A percentile compares a stretch with the other conserved stretches of the same genome.
phyloP scores from a whole-genome alignment of 1,284 basidiomycete species.

The Athelia sp. region DNA sequence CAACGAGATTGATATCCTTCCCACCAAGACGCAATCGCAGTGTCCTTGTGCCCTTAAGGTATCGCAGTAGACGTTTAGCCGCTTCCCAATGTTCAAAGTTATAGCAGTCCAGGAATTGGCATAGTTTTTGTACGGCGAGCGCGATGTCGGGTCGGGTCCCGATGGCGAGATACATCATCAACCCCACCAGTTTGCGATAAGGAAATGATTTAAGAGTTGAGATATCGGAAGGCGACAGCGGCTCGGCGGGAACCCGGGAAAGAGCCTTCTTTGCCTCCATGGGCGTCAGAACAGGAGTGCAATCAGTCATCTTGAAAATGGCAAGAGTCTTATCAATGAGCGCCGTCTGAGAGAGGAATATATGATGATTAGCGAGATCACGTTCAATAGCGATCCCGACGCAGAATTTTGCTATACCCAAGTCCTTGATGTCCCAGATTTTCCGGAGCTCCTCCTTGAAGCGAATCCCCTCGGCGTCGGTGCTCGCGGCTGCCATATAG shows the following conservation, averaged over 20 bases:
- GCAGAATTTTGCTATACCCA: conserved; percentile 14
- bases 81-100: conserved; percentile 29
- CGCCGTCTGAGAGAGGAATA: conserved; percentile 29
- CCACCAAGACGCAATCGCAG: conserved; percentile 26
- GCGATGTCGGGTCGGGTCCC: conserved; percentile 36
- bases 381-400: conserved; percentile 27
- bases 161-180: conserved; percentile 33
- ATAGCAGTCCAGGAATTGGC: conserved; percentile 27
- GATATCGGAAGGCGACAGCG: conserved; percentile 3
- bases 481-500: conserved; percentile 21
- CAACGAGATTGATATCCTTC: conserved; percentile 11
- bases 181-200: conserved; percentile 29
- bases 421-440: conserved; percentile 26
- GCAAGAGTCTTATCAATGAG: conserved; percentile 31
- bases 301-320: conserved; percentile 26
- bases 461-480: conserved; percentile 9
- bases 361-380: conserved; percentile 16
- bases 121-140: conserved; percentile 29
- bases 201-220: conserved; percentile 12
- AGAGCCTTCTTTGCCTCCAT: conserved; percentile 18
- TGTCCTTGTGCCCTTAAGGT: conserved; percentile 34
- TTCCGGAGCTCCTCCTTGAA: conserved; percentile 23
- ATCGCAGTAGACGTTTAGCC: conserved; percentile 32
- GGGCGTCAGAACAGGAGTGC: conserved; percentile 23
- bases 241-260: conserved; percentile 12